Evolutionary conservation across 1,284 basidiomycete species (phyloP).

Genomic region (Trichosporon asahii): DNA sequence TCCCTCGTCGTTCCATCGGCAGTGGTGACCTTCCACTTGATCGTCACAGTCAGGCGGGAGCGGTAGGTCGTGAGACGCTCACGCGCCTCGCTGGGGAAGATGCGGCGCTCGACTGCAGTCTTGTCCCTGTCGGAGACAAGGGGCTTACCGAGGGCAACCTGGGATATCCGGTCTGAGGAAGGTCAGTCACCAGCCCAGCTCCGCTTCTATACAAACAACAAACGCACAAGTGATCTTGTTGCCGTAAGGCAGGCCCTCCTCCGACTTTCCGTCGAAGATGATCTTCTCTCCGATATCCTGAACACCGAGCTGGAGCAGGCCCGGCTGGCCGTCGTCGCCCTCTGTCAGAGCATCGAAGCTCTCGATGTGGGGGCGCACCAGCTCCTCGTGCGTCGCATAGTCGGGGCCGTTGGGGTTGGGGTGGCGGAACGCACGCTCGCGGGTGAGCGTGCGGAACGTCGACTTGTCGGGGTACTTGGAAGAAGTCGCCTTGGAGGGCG

Average conservation of each 20-base stretch:
- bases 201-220: not conserved
- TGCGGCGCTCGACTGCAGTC: conserved; percentile 68
- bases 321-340: conserved; percentile 71
- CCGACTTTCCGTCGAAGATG: conserved; percentile 80
- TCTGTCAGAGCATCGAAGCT: conserved; percentile 96
- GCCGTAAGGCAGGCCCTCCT: conserved; percentile 64
- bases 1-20: conserved; percentile 54
- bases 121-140: conserved; percentile 83
- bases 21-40: conserved; percentile 79
- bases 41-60: conserved; percentile 82
- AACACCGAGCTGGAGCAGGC: conserved; percentile 74
- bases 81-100: conserved; percentile 83
- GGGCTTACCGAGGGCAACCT: conserved; percentile 78
- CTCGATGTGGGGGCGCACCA: conserved; percentile 90
- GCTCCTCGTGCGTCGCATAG: conserved; percentile 83
- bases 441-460: conserved; percentile 75
- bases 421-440: conserved; percentile 76
- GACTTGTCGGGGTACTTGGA: conserved; percentile 35
- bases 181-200: not conserved
- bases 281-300: conserved; percentile 85
- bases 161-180: conserved; percentile 77
- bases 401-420: conserved; percentile 69
- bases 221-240: conserved; percentile 73
- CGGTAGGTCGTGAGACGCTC: conserved; percentile 49
- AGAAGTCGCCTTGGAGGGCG: conserved; percentile 37